Percentiles rank a stretch among this genome's conserved stretches.
Evolutionary conservation across 2,329 filamentous ascomycete species (phyloP).

Genomic region (Diaporthe capsici): DNA sequence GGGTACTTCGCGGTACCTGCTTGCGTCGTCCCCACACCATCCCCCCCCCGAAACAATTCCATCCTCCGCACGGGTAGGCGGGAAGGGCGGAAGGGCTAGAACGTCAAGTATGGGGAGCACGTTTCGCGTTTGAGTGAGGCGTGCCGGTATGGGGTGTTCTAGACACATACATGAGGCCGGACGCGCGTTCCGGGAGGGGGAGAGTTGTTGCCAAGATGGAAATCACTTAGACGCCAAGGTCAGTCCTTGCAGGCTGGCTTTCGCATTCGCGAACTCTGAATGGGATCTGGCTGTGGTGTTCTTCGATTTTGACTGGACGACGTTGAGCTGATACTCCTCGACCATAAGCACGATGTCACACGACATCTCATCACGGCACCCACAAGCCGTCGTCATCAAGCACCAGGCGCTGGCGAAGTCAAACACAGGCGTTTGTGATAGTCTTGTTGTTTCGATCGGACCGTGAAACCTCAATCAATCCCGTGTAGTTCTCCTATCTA

Average conservation of each 20-base stretch:
- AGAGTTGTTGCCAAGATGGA: constrained; percentile 12
- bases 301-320: background rate
- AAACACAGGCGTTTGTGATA: background rate
- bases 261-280: background rate
- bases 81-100: background rate
- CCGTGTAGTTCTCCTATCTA: background rate
- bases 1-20: constrained; percentile 4
- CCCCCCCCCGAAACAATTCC: background rate
- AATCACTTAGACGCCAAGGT: background rate
- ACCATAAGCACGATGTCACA: background rate
- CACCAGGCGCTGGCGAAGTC: background rate
- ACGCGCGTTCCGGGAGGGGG: background rate
- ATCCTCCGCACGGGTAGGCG: background rate
- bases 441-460: background rate
- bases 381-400: background rate
- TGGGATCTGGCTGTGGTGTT: too few relatives aligned
- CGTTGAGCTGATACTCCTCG: background rate
- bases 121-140: background rate
- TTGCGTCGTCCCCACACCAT: background rate
- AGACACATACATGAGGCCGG: background rate
- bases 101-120: background rate
- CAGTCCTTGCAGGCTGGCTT: constrained; percentile 3
- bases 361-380: background rate
- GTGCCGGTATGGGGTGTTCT: background rate
- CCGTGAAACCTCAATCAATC: background rate